Percentiles rank a stretch among this genome's conserved stretches.
These are phyloP conservation scores for Cenchrus americanus DNA, from an alignment of 176 grass and related monocot genomes.

Conservation along the genomic window DNA sequence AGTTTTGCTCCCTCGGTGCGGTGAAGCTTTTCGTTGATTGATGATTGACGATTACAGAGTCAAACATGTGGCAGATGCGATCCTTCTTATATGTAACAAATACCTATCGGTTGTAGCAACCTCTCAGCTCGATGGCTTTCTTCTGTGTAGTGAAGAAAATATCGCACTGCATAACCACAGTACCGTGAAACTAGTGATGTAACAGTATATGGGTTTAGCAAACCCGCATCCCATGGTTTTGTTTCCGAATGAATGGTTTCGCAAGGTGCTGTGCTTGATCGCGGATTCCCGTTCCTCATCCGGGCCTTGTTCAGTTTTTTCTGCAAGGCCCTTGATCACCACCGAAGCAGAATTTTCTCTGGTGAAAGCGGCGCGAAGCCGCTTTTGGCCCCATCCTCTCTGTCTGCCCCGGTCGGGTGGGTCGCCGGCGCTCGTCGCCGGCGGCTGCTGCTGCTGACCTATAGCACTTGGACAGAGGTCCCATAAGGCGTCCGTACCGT, in stretches of 20 bases:
- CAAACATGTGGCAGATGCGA: not conserved
- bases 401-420: too few relatives aligned
- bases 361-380: too few relatives aligned
- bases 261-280: not conserved
- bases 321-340: too few relatives aligned
- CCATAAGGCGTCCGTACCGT: not conserved
- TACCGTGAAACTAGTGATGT: not conserved
- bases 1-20: slow-evolving; percentile 5
- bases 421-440: not conserved
- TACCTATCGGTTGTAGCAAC: not conserved
- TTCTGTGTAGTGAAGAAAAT: not conserved
- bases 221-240: not conserved
- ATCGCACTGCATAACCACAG: not conserved
- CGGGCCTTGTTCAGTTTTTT: too few relatives aligned
- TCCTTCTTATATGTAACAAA: slow-evolving; percentile 20
- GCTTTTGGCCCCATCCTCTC: too few relatives aligned
- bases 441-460: not conserved
- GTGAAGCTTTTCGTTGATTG: not conserved
- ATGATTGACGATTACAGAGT: not conserved
- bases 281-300: not conserved
- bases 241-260: not conserved
- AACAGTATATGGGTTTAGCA: not conserved
- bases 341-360: too few relatives aligned
- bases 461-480: not conserved
- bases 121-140: not conserved